Evolutionary conservation across 2,329 filamentous ascomycete species (phyloP).

Genomic region (Apiospora koreana): DNA sequence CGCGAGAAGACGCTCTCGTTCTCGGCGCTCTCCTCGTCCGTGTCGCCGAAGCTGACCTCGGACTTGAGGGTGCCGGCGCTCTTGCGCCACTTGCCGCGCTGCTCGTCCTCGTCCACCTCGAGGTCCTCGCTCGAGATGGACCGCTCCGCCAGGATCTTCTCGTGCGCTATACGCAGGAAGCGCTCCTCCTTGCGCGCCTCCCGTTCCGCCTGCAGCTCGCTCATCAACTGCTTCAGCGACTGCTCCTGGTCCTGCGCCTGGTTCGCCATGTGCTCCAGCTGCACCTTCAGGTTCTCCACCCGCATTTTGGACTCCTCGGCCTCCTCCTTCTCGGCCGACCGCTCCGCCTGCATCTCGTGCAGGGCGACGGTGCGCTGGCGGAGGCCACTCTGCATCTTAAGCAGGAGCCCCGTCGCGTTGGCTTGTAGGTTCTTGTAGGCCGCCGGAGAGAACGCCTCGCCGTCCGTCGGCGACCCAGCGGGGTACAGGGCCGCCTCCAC

Average conservation of each 20-base stretch:
- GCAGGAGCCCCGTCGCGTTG: constrained; percentile 57
- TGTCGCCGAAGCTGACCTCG: constrained; percentile 47
- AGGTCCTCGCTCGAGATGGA: constrained; percentile 54
- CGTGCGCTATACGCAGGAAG: constrained; percentile 23
- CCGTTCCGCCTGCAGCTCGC: constrained; percentile 54
- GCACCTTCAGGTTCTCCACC: constrained; percentile 55
- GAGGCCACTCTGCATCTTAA: constrained; percentile 60
- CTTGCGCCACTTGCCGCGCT: constrained; percentile 45
- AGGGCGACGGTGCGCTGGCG: constrained; percentile 52
- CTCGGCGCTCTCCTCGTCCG: constrained; percentile 51
- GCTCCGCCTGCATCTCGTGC: constrained; percentile 53
- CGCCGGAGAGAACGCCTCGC: constrained; percentile 57
- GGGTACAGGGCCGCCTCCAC: constrained; percentile 58
- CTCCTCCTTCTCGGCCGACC: constrained; percentile 56
- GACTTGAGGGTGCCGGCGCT: constrained; percentile 42
- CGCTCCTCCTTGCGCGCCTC: constrained; percentile 43
- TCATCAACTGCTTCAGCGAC: constrained; percentile 49
- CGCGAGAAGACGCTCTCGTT: constrained; percentile 62
- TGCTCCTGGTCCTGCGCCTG: constrained; percentile 56
- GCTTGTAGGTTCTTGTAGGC: constrained; percentile 63
- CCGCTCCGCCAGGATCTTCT: constrained; percentile 35
- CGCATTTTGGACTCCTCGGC: constrained; percentile 56
- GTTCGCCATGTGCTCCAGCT: constrained; percentile 60
- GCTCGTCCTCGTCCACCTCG: constrained; percentile 54
- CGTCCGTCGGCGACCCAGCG: constrained; percentile 38